A percentile compares a stretch with the other conserved stretches of the same genome.
Evolutionary conservation across 768 basidiomycete species (phyloP).

Genomic region (Mycena venus): DNA sequence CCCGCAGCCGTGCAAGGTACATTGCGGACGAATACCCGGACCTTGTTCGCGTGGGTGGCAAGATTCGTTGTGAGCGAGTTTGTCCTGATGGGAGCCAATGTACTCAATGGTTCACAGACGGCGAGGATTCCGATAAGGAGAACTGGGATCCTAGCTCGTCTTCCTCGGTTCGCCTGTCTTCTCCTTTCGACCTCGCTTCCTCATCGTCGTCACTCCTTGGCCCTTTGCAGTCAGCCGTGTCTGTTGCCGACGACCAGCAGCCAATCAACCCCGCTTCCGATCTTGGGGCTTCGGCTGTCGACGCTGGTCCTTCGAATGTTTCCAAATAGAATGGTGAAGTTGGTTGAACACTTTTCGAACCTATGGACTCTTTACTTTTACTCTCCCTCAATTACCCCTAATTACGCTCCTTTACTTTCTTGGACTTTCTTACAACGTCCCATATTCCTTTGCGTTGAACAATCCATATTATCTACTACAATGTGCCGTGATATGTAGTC

Average conservation of each 20-base stretch:
- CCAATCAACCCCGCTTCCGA: not conserved
- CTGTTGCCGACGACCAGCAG: not conserved
- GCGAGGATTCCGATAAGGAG: not conserved
- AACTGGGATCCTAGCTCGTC: not conserved
- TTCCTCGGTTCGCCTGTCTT: too few species aligned
- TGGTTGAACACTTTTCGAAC: not conserved
- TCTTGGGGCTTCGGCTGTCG: not conserved
- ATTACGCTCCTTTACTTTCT: too few species aligned
- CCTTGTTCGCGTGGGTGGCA: not conserved
- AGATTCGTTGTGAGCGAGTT: constrained; percentile 17
- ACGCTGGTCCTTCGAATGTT: not conserved
- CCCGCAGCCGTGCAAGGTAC: not conserved
- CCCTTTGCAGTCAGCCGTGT: not conserved
- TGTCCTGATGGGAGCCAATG: constrained; percentile 22
- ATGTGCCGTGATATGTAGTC: not conserved
- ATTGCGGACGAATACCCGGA: not conserved
- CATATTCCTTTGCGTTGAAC: not conserved
- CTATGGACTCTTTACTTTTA: not conserved
- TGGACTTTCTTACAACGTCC: too few species aligned
- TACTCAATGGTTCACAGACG: constrained; percentile 1
- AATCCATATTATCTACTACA: not conserved
- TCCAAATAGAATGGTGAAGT: too few species aligned
- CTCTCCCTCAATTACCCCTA: constrained; percentile 3
- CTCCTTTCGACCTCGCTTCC: not conserved
- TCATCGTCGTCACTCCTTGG: not conserved